Percentiles rank a stretch among this genome's conserved stretches.
Evolutionary conservation across 768 basidiomycete genomes (phyloP).

Genomic region (Boletus sensibilis): DNA sequence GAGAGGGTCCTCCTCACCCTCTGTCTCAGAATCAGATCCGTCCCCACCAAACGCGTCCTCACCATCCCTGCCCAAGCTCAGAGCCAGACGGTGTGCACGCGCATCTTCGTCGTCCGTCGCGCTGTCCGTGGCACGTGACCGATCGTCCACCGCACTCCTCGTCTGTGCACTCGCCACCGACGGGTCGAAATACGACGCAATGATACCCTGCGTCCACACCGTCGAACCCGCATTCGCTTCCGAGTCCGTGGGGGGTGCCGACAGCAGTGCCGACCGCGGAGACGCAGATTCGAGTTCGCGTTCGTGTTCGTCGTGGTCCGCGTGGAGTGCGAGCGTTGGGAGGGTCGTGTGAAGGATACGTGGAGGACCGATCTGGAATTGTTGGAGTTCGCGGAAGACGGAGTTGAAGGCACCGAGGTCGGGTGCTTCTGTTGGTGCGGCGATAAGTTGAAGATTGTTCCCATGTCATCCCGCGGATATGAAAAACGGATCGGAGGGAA

Average conservation of each 20-base stretch:
- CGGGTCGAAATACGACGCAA: conserved; percentile 55
- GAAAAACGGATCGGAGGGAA: conserved; percentile 4
- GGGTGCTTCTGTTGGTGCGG: conserved; percentile 48
- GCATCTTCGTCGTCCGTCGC: conserved; percentile 17
- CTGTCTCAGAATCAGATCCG: conserved; percentile 37
- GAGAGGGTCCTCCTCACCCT: conserved; percentile 34
- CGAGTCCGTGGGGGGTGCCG: conserved; percentile 29
- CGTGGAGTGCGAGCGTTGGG: conserved; percentile 9
- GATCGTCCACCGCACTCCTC: conserved; percentile 25
- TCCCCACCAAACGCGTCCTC: conserved; percentile 15
- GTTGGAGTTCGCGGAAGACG: conserved; percentile 64
- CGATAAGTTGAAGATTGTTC: conserved; percentile 1
- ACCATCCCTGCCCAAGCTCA: not conserved
- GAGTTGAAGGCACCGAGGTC: conserved; percentile 72
- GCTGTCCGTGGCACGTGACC: conserved; percentile 27
- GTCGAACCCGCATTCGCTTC: conserved; percentile 54
- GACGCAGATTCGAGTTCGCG: conserved; percentile 29
- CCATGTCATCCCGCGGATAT: conserved; percentile 9
- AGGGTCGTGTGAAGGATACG: conserved; percentile 24
- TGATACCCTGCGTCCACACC: conserved; percentile 61
- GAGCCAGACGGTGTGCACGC: not conserved
- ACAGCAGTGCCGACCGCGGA: conserved; percentile 23
- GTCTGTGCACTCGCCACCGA: conserved; percentile 29
- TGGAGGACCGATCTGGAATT: conserved; percentile 49
- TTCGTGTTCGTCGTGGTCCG: conserved; percentile 23